Conservation (phyloP, 2,329 filamentous ascomycete species). For the Colletotrichum kahawae region DNA sequence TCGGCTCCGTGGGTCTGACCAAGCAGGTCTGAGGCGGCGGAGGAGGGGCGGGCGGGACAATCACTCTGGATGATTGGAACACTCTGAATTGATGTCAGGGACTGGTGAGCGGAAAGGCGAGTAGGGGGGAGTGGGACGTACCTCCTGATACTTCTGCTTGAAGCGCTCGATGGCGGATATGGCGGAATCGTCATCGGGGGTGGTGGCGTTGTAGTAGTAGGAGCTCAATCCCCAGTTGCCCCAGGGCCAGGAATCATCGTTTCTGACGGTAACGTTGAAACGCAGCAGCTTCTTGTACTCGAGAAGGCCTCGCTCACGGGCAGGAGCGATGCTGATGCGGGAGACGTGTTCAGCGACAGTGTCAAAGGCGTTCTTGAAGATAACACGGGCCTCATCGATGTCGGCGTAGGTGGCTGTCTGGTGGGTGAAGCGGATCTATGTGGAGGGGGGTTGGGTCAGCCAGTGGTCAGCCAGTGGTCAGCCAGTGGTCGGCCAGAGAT, state of each 20-base stretch:
- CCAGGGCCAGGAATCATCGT: neutral
- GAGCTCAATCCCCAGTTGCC: neutral
- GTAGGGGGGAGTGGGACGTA: neutral
- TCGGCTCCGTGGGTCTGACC: neutral
- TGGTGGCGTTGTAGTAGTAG: neutral
- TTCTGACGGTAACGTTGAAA: neutral
- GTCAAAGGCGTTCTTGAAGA: neutral
- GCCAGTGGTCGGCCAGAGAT: neutral
- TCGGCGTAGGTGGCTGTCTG: neutral
- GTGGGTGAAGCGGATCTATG: neutral
- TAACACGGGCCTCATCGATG: neutral
- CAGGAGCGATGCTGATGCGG: neutral
- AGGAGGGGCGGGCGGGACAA: neutral
- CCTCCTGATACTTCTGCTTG: neutral
- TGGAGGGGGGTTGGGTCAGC: too few species aligned
- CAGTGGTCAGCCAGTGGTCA: too few species aligned
- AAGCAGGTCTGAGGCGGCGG: neutral
- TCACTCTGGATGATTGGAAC: neutral
- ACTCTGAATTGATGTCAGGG: neutral
- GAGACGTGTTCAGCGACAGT: neutral
- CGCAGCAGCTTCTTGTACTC: neutral
- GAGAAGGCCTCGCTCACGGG: neutral
- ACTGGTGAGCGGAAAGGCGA: neutral
- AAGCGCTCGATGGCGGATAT: neutral
- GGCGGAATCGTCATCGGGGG: neutral